These are phyloP conservation scores for Diplodia scrobiculata DNA, from an alignment of 2,329 filamentous ascomycete species.

Conservation along the genomic window DNA sequence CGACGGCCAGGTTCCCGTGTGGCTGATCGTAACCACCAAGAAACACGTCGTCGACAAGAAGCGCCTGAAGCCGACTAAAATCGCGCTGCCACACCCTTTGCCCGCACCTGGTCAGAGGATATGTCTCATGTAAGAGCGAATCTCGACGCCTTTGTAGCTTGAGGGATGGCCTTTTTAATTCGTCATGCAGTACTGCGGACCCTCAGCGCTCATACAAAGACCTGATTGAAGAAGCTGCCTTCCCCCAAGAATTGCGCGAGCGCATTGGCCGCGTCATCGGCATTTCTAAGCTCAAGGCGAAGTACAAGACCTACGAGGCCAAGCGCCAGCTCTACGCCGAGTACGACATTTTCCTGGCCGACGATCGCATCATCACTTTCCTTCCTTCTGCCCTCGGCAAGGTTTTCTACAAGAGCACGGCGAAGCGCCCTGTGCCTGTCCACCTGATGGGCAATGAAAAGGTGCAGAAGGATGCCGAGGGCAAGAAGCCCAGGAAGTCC, in stretches of 20 bases:
- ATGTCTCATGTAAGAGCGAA: constrained; percentile 22
- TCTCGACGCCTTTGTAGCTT: not conserved
- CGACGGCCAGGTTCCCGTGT: constrained; percentile 58
- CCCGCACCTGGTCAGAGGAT: constrained; percentile 8
- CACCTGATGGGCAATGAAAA: constrained; percentile 66
- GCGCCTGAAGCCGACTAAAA: constrained; percentile 80
- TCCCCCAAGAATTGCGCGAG: constrained; percentile 52
- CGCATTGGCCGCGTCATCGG: constrained; percentile 69
- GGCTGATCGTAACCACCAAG: constrained; percentile 65
- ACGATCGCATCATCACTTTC: constrained; percentile 75
- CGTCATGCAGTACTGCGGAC: constrained; percentile 67
- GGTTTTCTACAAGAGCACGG: constrained; percentile 81
- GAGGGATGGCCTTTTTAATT: not conserved
- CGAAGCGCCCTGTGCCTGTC: constrained; percentile 85
- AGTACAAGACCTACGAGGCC: constrained; percentile 82
- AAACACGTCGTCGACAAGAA: constrained; percentile 71
- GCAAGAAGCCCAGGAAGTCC: constrained; percentile 44
- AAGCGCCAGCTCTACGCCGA: constrained; percentile 79
- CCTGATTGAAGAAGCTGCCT: constrained; percentile 70
- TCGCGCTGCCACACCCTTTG: constrained; percentile 46
- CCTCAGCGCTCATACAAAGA: constrained; percentile 89
- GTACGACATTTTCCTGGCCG: constrained; percentile 91
- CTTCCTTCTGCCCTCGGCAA: constrained; percentile 83
- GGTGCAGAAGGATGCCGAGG: constrained; percentile 60
- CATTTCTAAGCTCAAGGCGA: constrained; percentile 79